A percentile compares a stretch with the other conserved stretches of the same genome.
phyloP scores from a whole-genome alignment of 1,139 yeast genomes.

The Candida buenavistaensis region DNA sequence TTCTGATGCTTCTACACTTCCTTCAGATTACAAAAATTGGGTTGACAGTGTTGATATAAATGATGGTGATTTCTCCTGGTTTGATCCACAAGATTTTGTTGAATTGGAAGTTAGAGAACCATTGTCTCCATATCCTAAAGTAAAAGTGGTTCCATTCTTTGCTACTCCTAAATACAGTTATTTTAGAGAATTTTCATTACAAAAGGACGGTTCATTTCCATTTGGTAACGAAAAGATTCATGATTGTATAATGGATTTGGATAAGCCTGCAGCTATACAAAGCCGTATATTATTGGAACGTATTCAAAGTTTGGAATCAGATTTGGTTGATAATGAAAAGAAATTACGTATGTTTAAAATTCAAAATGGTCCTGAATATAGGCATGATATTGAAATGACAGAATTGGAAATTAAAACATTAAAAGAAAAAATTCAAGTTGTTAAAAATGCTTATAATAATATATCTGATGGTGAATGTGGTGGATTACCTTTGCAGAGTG shows the following conservation, averaged over 20 bases:
- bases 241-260: conserved; percentile 60
- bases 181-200: conserved; percentile 57
- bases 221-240: conserved; percentile 74
- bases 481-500: not conserved
- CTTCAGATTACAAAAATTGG: conserved; percentile 17
- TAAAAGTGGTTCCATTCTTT: conserved; percentile 64
- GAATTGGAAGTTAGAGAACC: conserved; percentile 64
- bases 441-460: conserved; percentile 22
- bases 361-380: conserved; percentile 9
- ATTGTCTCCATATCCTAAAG: conserved; percentile 52
- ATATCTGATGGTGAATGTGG: conserved; percentile 16
- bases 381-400: conserved; percentile 28
- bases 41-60: conserved; percentile 32
- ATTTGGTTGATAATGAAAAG: conserved; percentile 36
- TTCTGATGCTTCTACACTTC: conserved; percentile 9
- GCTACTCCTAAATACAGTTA: conserved; percentile 77
- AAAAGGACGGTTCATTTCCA: conserved; percentile 54
- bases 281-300: conserved; percentile 41
- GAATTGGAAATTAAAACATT: conserved; percentile 25
- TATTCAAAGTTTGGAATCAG: conserved; percentile 43
- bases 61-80: conserved; percentile 64
- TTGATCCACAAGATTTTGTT: conserved; percentile 75
- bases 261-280: conserved; percentile 57
- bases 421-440: conserved; percentile 26
- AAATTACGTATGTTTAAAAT: conserved; percentile 25